phyloP scores from a whole-genome alignment of 495 filamentous ascomycete species.

The Daldinia loculata region DNA sequence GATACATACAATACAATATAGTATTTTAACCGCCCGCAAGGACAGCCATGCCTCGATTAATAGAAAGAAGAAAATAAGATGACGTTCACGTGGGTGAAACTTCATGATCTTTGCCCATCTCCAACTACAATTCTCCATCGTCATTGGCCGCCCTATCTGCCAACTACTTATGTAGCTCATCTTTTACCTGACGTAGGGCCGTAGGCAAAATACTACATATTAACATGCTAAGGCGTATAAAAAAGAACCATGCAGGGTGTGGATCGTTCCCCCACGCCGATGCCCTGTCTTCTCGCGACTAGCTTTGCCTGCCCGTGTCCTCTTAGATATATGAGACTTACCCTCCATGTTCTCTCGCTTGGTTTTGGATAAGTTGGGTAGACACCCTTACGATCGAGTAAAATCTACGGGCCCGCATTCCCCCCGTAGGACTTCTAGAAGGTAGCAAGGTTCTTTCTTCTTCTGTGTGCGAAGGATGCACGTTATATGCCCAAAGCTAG shows the following conservation, averaged over 20 bases:
- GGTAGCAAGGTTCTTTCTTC: constrained; percentile 16
- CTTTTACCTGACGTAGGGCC: constrained; percentile 29
- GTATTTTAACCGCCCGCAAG: constrained; percentile 36
- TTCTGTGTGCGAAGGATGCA: constrained; percentile 8
- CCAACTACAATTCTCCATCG: constrained; percentile 1
- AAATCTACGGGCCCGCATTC: constrained; percentile 11
- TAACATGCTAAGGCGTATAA: constrained; percentile 14
- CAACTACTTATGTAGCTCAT: constrained; percentile 8
- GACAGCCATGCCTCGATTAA: constrained; percentile 13
- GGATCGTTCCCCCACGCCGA: constrained; percentile 24
- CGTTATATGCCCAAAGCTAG: constrained; percentile 15
- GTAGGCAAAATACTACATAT: constrained; percentile 28
- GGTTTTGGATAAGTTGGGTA: constrained; percentile 34
- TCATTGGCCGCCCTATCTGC: constrained; percentile 42
- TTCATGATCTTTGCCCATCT: constrained; percentile 17
- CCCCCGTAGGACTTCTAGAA: constrained; percentile 31
- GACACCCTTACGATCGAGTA: constrained; percentile 21
- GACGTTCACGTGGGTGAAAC: constrained; percentile 24
- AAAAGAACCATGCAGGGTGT: constrained; percentile 32
- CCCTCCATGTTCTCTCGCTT: constrained; percentile 11
- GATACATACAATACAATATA: neutral
- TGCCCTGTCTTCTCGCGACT: neutral
- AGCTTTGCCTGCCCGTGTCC: constrained; percentile 6
- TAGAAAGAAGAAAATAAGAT: constrained; percentile 5
- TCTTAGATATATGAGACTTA: constrained; percentile 25